A percentile compares a stretch with the other conserved stretches of the same genome.
Conservation (phyloP, 257 asterid species). For the Sherardia arvensis region DNA sequence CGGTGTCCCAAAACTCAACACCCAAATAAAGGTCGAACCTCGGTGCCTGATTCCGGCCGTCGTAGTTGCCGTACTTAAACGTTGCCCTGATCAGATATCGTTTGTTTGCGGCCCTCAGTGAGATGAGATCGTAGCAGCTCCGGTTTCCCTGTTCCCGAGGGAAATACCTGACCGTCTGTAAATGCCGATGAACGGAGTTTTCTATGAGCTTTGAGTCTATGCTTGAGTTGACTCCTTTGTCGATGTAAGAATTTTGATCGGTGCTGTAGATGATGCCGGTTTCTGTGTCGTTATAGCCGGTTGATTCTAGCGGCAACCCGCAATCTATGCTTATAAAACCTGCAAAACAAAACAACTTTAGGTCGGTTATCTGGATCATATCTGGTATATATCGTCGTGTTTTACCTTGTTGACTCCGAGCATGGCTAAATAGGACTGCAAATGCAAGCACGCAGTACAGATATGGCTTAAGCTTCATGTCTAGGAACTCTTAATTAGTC, state of each 20-base stretch:
- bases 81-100: conserved; percentile 19
- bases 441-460: not conserved
- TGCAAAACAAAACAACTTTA: not conserved
- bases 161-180: conserved; percentile 23
- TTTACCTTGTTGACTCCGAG: not conserved
- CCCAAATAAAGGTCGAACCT: conserved; percentile 31
- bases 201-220: not conserved
- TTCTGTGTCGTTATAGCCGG: not conserved
- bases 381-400: too few relatives aligned
- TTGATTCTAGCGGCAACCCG: conserved; percentile 13
- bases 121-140: conserved; percentile 19
- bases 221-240: not conserved
- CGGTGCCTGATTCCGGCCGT: not conserved
- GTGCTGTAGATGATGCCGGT: conserved; percentile 15
- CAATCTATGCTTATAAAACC: conserved; percentile 43
- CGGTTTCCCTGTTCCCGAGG: conserved; percentile 12
- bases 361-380: too few relatives aligned
- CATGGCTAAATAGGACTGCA: not conserved
- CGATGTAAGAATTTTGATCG: conserved; percentile 8
- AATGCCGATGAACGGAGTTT: not conserved
- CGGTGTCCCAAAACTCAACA: conserved; percentile 24
- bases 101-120: conserved; percentile 10
- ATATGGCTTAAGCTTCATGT: too few relatives aligned
- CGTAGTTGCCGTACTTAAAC: conserved; percentile 28
- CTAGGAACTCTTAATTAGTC: too few relatives aligned